These are phyloP conservation scores for Septoria linicola DNA, from an alignment of 2,329 filamentous ascomycete species.

Conservation along the genomic window DNA sequence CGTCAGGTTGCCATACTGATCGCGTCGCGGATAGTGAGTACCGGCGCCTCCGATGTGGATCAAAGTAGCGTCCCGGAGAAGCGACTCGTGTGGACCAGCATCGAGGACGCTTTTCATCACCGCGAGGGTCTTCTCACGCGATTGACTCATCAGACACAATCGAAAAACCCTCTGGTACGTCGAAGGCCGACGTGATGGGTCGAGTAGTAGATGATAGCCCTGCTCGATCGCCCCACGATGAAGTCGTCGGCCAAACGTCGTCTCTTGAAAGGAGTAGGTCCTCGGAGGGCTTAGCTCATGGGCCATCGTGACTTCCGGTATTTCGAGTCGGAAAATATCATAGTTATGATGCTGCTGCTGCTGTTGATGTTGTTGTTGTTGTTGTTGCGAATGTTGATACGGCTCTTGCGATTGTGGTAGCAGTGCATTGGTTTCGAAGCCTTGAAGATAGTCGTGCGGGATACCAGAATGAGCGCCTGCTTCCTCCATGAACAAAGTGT, in stretches of 20 bases:
- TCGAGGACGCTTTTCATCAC: constrained; percentile 44
- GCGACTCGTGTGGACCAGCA: constrained; percentile 45
- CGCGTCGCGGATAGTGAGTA: constrained; percentile 55
- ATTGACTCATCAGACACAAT: constrained; percentile 27
- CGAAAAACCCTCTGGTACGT: constrained; percentile 31
- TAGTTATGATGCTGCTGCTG: constrained; percentile 6
- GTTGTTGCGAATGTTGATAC: neutral
- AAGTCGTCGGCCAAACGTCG: constrained; percentile 68
- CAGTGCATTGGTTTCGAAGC: constrained; percentile 7
- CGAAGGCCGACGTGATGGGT: constrained; percentile 42
- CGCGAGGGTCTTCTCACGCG: constrained; percentile 25
- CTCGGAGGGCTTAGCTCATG: constrained; percentile 38
- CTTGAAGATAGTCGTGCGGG: constrained; percentile 6
- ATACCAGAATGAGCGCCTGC: neutral
- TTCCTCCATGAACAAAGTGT: constrained; percentile 26
- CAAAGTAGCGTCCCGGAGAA: constrained; percentile 63
- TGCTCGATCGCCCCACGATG: constrained; percentile 65
- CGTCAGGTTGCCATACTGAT: constrained; percentile 60
- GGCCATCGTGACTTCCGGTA: constrained; percentile 21
- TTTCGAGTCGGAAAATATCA: constrained; percentile 12
- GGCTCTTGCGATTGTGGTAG: neutral
- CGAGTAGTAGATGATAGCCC: constrained; percentile 58
- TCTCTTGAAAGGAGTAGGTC: constrained; percentile 63
- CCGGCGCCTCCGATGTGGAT: constrained; percentile 67
- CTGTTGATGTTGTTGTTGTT: neutral